Evolutionary conservation across 2,329 filamentous ascomycete species (phyloP).

Genomic region (Fonsecaea nubica): DNA sequence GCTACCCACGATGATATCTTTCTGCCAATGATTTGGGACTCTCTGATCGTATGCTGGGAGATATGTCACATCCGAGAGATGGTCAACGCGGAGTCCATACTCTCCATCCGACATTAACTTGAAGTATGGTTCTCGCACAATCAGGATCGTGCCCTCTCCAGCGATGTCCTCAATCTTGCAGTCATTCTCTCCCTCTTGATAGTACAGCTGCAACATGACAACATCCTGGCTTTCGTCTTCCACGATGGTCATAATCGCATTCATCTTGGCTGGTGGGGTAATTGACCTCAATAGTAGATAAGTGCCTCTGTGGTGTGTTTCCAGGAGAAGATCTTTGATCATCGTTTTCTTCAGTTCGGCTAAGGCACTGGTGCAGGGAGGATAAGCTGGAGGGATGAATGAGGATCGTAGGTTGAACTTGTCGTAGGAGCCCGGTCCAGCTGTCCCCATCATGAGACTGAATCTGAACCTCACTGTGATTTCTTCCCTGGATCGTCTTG

Average conservation of each 20-base stretch:
- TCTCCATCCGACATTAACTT: background rate
- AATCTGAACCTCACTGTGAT: background rate
- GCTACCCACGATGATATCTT: background rate
- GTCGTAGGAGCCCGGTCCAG: background rate
- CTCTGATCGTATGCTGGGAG: background rate
- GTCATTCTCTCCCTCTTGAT: background rate
- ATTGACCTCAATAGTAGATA: background rate
- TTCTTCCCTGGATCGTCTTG: background rate
- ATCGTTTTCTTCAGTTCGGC: background rate
- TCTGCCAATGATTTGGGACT: background rate
- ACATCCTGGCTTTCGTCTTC: background rate
- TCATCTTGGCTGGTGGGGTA: background rate
- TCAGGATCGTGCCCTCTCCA: background rate
- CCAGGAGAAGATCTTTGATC: constrained; percentile 4
- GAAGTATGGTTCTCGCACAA: constrained; percentile 1
- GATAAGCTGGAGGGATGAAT: background rate
- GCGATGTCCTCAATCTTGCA: background rate
- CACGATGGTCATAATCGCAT: background rate
- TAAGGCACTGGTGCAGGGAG: background rate
- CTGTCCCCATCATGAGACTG: background rate
- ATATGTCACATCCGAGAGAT: background rate
- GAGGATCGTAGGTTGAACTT: background rate
- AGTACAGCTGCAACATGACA: background rate
- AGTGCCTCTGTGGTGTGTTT: background rate
- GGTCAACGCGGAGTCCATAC: background rate